Base-by-base conservation (phyloP, 768 basidiomycete species). In the Mycena vitilis region DNA sequence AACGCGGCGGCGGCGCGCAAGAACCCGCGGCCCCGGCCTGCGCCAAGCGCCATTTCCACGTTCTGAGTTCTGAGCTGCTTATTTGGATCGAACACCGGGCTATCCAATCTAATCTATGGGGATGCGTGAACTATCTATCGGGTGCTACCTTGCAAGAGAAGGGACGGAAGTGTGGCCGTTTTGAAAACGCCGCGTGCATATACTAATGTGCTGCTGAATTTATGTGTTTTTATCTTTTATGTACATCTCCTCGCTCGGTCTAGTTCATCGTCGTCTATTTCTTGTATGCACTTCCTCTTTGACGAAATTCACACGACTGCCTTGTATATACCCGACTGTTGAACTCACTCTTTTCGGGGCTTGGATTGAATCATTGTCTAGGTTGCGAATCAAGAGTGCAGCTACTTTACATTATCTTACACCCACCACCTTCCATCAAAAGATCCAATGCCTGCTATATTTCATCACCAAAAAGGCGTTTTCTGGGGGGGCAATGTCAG, bases 381-480 rank as follows among this genome's bases (percentile, higher is more conserved):
- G 30, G 30, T 30, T 30, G 30, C 30, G 5, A 30, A 30, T 30
- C 30, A 30, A 40, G 40, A 40, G 4, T 25, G 6, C 38, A 1
- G 11, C 7, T 67, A 61, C 6, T 55, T 36, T 69, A 65, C 63
- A 69, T 42, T 45, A 53, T 64, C 57, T 7, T 64, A 69, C 68
- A 64, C 40, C 38, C 23, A 30, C 13, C 48, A 6, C n/a, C n/a
- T n/a, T 30, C 30, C 30, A 30, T 5, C 30, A 53, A 34, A n/a
- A 58, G 30, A 53, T 37, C 48, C 10, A 22, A 52, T 51, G 10
- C 2, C 22, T 37, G 30, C 69, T 75, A 80, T 15, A 73, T 63
- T 57, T 91, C 90, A 52, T 91, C 90, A 52, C 91, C 91, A 70
- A 93, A 89, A 34, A 92, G 71, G 30, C 91, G 85, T 77, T 87